Base-by-base conservation (phyloP, 2,329 filamentous ascomycete genomes). In the Saccharata proteae region DNA sequence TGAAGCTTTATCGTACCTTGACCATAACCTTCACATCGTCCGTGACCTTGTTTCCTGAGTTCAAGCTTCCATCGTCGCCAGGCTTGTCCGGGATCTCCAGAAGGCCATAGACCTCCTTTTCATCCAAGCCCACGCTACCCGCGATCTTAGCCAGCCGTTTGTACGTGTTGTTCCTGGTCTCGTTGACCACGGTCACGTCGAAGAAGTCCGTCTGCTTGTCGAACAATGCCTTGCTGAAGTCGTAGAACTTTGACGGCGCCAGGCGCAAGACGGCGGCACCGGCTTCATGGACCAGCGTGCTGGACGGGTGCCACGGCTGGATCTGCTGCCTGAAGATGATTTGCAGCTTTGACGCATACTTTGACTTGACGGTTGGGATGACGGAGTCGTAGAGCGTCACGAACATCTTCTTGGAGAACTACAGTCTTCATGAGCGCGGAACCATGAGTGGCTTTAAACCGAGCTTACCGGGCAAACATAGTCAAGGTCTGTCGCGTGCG, bases 241-340 rank as follows among this genome's bases (percentile, higher is more conserved):
- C 64, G 75, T 79, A 93, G 67, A 92, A 96, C 42, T 74, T 75
- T 12, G 67, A 63, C 0, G 81, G 78, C 3, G 73, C 63, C 5
- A 83, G 56, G 30, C 69, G 71, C 43, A 88, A 67, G 2, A 94
- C 83, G 3, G 85, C 88, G 18, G 84, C 70, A 3, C 66, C 86
- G 18, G 85, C 80, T 67, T 96, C 88, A 62, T 88, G 82, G 34
- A 72, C 66, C 16, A 66, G 55, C 0, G 61, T 65, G 0, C 52
- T 85, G 13, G 80, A 84, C 2, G 88, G 88, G 59, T 96, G 86
- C 88, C 88, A 93, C 10, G 85, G 84, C 62, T 93, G 85, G 47
- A 94, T 74, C 54, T 93, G 85, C 54, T 88, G 86, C 29, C 86
- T 79, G 65, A 94, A 82, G 48, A 96, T 71, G 44, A 93, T 65